phyloP scores from a whole-genome alignment of 2,329 filamentous ascomycete species.

The Proliferodiscus dingleyae region DNA sequence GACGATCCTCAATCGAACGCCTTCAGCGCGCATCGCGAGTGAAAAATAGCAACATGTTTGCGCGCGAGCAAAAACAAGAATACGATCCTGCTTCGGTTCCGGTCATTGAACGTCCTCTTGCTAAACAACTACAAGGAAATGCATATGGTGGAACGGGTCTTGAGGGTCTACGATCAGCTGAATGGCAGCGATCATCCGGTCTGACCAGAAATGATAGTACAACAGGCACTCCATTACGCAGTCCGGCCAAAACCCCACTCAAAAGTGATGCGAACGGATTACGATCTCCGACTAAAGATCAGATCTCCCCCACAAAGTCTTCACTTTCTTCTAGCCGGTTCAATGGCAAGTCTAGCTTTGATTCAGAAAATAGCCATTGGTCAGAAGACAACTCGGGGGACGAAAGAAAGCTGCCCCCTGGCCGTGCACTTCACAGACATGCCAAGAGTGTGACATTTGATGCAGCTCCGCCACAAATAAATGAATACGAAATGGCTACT shows the following conservation, averaged over 20 bases:
- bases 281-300: constrained; percentile 60
- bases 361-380: constrained; percentile 64
- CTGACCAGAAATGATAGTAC: constrained; percentile 55
- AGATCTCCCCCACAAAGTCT: constrained; percentile 80
- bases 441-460: constrained; percentile 98
- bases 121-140: constrained; percentile 68
- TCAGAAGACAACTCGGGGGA: constrained; percentile 59
- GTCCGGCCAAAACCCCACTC: constrained; percentile 38
- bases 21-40: constrained; percentile 91
- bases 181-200: constrained; percentile 36
- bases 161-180: constrained; percentile 48
- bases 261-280: constrained; percentile 30
- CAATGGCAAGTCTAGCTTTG: constrained; percentile 57
- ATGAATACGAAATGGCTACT: constrained; percentile 97
- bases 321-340: constrained; percentile 68
- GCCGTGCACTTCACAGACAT: constrained; percentile 70
- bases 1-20: constrained; percentile 89
- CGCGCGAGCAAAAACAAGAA: constrained; percentile 84
- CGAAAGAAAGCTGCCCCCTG: constrained; percentile 56
- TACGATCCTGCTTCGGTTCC: constrained; percentile 80
- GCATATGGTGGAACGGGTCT: constrained; percentile 57
- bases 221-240: constrained; percentile 53
- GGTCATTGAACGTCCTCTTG: constrained; percentile 75
- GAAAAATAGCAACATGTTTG: constrained; percentile 97
- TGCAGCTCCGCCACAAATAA: constrained; percentile 84